A percentile compares a stretch with the other conserved stretches of the same genome.
Conservation (phyloP, 2,329 filamentous ascomycete species). For the Teratosphaeria epicoccoides region DNA sequence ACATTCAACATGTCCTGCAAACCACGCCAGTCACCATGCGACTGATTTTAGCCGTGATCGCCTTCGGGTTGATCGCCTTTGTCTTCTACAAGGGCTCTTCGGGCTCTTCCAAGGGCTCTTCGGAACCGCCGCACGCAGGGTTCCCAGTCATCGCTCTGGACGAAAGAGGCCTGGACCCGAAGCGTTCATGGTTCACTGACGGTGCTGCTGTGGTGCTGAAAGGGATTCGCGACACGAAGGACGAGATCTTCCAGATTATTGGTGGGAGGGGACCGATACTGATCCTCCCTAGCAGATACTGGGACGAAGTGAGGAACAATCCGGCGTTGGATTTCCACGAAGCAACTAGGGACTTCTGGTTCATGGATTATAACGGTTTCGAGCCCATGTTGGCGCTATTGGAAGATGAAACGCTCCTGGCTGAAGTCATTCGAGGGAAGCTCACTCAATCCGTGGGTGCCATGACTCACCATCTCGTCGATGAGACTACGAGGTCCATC, state of each 20-base stretch:
- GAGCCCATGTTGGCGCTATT: conserved; percentile 8
- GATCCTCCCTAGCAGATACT: conserved; percentile 13
- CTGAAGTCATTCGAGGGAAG: conserved; percentile 12
- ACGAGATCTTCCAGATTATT: conserved; percentile 9
- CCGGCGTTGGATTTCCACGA: conserved; percentile 11
- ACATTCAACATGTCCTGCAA: background rate
- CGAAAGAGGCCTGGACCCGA: background rate
- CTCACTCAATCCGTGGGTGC: conserved; percentile 16
- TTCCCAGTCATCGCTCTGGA: background rate
- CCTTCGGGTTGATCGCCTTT: background rate
- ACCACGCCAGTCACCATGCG: background rate
- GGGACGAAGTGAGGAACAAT: conserved; percentile 11
- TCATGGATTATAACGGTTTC: conserved; percentile 1
- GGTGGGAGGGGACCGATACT: conserved; percentile 10
- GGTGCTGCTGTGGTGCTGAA: background rate
- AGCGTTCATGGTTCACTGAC: background rate
- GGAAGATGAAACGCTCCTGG: conserved; percentile 10
- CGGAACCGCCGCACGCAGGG: background rate
- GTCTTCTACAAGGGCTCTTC: background rate
- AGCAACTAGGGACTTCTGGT: conserved; percentile 8
- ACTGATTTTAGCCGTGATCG: background rate
- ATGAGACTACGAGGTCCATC: conserved; percentile 11
- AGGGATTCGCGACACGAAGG: background rate
- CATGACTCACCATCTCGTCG: conserved; percentile 16
- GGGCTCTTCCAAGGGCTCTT: background rate